Percentiles rank a stretch among this genome's conserved stretches.
Evolutionary conservation across 2,329 filamentous ascomycete species (phyloP).

Genomic region (Zasmidium citrigriseum): DNA sequence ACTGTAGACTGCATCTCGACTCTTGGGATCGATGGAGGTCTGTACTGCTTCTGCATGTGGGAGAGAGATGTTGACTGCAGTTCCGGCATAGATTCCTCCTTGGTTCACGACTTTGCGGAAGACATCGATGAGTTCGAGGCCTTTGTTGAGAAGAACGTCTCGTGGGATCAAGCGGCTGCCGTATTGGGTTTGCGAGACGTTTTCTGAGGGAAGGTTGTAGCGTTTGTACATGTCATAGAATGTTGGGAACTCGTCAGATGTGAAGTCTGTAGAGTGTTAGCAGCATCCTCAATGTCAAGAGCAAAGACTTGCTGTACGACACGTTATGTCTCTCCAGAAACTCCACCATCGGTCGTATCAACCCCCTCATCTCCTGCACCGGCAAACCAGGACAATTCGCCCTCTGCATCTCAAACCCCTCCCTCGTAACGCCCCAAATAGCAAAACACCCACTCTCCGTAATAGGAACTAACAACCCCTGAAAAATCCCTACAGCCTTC

Average conservation of each 20-base stretch:
- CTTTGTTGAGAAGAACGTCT: not conserved
- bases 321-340: not conserved
- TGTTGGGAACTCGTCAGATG: not conserved
- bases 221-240: not conserved
- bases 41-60: not conserved
- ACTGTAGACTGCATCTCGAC: not conserved
- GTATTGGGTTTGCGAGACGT: not conserved
- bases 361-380: not conserved
- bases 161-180: not conserved
- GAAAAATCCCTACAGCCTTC: not conserved
- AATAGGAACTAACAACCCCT: not conserved
- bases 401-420: not conserved
- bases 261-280: not conserved
- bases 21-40: slow-evolving; percentile 2
- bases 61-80: not conserved
- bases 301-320: not conserved
- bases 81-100: not conserved
- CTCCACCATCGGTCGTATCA: not conserved
- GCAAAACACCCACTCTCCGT: not conserved
- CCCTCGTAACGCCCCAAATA: not conserved
- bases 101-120: not conserved
- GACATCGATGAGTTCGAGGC: not conserved
- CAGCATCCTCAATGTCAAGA: not conserved
- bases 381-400: not conserved
- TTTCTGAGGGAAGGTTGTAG: slow-evolving; percentile 1